These are phyloP conservation scores for Cryptococcus sp. DNA, from an alignment of 1,284 basidiomycete species.

Conservation along the genomic window DNA sequence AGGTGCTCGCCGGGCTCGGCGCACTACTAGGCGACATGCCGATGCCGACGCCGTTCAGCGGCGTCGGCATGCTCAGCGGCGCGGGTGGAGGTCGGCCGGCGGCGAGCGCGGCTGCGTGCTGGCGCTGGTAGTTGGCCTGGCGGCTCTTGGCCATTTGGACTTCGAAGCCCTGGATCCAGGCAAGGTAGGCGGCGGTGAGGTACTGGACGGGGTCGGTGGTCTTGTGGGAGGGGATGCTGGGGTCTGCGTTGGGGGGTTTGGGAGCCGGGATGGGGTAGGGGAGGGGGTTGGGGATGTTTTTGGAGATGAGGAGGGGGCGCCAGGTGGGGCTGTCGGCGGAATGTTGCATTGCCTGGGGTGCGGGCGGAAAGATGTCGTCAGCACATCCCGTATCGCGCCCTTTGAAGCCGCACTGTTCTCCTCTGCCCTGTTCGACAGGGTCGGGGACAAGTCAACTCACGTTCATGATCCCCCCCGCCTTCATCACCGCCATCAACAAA, in stretches of 20 bases:
- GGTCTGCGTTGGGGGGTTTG: constrained; percentile 17
- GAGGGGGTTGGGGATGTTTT: constrained; percentile 31
- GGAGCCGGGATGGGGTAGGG: constrained; percentile 31
- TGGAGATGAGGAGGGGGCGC: constrained; percentile 21
- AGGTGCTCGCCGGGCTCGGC: background rate
- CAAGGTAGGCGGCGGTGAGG: constrained; percentile 33
- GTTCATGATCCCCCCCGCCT: constrained; percentile 27
- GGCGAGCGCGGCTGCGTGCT: constrained; percentile 6
- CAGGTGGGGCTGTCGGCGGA: constrained; percentile 29
- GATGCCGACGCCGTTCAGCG: no score
- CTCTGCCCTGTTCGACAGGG: no score
- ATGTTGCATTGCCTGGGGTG: constrained; percentile 18
- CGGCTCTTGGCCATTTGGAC: constrained; percentile 29
- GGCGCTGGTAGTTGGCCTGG: constrained; percentile 10
- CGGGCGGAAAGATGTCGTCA: background rate
- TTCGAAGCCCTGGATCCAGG: constrained; percentile 42
- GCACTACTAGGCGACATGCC: no score
- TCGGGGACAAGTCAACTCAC: constrained; percentile 11
- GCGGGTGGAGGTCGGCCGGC: constrained; percentile 14
- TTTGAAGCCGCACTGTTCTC: no score
- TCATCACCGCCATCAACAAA: constrained; percentile 36
- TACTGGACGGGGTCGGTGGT: constrained; percentile 37
- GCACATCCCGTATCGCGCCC: no score
- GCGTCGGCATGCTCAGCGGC: background rate
- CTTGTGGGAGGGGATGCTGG: constrained; percentile 16